Evolutionary conservation across 257 asterid genomes (phyloP), one percentile per base, ranked within the genome.

Genomic region (Salvia rosmarinus): DNA sequence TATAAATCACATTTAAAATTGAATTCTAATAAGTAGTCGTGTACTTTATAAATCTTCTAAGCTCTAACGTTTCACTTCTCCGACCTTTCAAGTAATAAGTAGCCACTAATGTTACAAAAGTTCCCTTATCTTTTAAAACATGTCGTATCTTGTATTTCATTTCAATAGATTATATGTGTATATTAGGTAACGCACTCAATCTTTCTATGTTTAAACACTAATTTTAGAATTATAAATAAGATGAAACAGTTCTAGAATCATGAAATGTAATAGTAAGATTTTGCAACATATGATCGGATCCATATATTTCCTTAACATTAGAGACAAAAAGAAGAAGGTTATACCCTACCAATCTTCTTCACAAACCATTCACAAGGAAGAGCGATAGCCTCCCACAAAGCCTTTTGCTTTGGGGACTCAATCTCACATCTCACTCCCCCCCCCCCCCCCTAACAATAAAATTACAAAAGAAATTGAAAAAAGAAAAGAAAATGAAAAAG

Each of bases 331-430:
- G 52, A 39, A 42, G 16, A 50, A 30, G 50, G 9, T 19, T 44
- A 44, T 57, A 73, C 44, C 20, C 44, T 44, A 35, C 52, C 51
- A 60, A 71, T 56, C 68, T 59, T 72, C 54, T 60, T 8, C 67
- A 72, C 4, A 56, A 59, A n/a, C n/a, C n/a, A n/a, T n/a, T n/a
- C n/a, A n/a, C n/a, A n/a, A n/a, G n/a, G n/a, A n/a, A n/a, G n/a
- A n/a, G n/a, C 16, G 67, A 51, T 39, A 59, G 46, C 19, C 40
- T 43, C 44, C 68, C 74, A 52, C 65, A 69, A 42, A 76, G 72
- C 72, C 50, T 54, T 76, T 76, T 34, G 76, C 73, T 63, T 54
- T 55, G n/a, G 68, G 55, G 73, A 64, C 17, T 55, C 70, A 64
- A 51, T 67, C 43, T 49, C 67, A 54, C 67, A 30, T 5, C 72